Percentiles rank a stretch among this genome's conserved stretches.
phyloP scores from a whole-genome alignment of 768 basidiomycete species.

The Tylopilus balloui region DNA sequence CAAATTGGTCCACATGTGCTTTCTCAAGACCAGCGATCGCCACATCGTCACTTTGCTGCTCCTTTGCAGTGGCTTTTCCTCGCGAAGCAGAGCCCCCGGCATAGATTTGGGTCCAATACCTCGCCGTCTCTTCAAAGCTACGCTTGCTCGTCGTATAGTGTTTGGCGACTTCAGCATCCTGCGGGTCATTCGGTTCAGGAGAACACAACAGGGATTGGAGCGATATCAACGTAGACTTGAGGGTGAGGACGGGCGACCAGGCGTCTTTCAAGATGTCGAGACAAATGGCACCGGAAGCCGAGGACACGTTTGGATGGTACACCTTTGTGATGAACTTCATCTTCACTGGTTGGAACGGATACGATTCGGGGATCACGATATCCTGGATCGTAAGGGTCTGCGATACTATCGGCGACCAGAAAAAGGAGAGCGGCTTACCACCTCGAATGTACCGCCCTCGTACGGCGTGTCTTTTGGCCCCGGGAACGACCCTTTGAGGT shows the following conservation, averaged over 20 bases:
- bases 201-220: conserved; percentile 90
- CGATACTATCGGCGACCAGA: conserved; percentile 1
- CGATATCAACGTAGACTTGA: conserved; percentile 94
- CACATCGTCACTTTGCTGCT: conserved; percentile 41
- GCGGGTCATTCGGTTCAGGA: conserved; percentile 94
- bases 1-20: conserved; percentile 82
- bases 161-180: conserved; percentile 97
- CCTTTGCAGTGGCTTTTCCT: conserved; percentile 32
- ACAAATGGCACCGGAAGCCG: conserved; percentile 92
- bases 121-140: conserved; percentile 88
- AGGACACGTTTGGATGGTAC: conserved; percentile 94
- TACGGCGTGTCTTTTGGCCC: conserved; percentile 94
- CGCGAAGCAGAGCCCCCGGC: conserved; percentile 65
- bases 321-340: conserved; percentile 98
- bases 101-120: conserved; percentile 91
- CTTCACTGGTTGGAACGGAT: conserved; percentile 92
- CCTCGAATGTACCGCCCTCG: conserved; percentile 85
- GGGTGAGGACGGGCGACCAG: conserved; percentile 93
- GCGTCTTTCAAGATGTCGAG: conserved; percentile 83
- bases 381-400: conserved; percentile 47
- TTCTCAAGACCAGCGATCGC: conserved; percentile 77
- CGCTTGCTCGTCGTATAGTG: conserved; percentile 87
- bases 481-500: conserved; percentile 85
- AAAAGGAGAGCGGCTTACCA: conserved; percentile 50
- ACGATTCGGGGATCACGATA: conserved; percentile 87